Evolutionary conservation across 2,329 filamentous ascomycete genomes (phyloP).

Genomic region (Parafenestella ontariensis): DNA sequence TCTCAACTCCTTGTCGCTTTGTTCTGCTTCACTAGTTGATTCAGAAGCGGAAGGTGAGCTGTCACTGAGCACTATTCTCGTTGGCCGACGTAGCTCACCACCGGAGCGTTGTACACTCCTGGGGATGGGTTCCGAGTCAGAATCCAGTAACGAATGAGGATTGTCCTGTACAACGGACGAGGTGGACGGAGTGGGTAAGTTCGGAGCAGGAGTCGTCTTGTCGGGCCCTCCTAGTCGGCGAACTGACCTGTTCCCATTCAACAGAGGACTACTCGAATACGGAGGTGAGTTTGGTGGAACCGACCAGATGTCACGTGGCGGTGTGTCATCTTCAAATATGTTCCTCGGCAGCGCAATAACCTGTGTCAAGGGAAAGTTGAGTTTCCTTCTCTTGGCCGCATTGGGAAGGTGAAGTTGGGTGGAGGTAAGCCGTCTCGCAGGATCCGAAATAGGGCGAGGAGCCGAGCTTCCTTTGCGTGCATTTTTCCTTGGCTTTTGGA

Average conservation of each 20-base stretch:
- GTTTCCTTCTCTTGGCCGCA: slow-evolving; percentile 30
- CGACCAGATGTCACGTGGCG: slow-evolving; percentile 40
- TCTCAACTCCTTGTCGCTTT: slow-evolving; percentile 41
- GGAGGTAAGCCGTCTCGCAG: slow-evolving; percentile 12
- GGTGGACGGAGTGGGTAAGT: slow-evolving; percentile 41
- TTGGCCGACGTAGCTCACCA: slow-evolving; percentile 15
- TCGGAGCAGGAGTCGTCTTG: slow-evolving; percentile 14
- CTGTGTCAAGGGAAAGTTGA: slow-evolving; percentile 23
- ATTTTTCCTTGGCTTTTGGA: slow-evolving; percentile 11
- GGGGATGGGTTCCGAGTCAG: slow-evolving; percentile 31
- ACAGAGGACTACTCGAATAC: slow-evolving; percentile 40
- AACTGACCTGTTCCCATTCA: slow-evolving; percentile 9
- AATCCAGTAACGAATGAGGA: slow-evolving; percentile 14
- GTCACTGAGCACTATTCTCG: slow-evolving; percentile 27
- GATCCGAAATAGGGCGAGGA: slow-evolving; percentile 4
- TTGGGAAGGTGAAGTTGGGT: slow-evolving; percentile 22
- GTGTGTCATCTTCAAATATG: slow-evolving; percentile 8
- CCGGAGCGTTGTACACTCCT: slow-evolving; percentile 19
- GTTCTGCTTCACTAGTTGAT: slow-evolving; percentile 38
- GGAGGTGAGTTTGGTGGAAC: slow-evolving; percentile 55
- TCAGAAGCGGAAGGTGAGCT: slow-evolving; percentile 26
- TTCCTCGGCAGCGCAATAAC: slow-evolving; percentile 9
- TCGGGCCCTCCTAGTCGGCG: slow-evolving; percentile 7
- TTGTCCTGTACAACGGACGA: slow-evolving; percentile 39
- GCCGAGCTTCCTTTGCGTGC: slow-evolving; percentile 3